Evolutionary conservation across 257 asterid species (phyloP), one percentile per base, ranked within the genome.

Genomic region (Henckelia pumila): DNA sequence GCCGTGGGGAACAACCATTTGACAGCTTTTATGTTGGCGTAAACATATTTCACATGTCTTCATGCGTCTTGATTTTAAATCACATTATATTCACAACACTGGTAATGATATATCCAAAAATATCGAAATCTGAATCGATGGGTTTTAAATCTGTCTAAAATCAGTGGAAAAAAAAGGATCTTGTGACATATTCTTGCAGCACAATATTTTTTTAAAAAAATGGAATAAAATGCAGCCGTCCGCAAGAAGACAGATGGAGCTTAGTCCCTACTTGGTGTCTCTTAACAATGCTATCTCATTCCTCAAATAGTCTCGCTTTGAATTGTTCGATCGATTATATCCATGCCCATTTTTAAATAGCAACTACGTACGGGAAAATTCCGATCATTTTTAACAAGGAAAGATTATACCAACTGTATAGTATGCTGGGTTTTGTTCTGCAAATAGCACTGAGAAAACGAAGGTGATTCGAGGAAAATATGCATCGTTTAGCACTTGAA

Each of bases 281-380:
- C 63, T 13, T 53, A 22, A 71, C 75, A 20, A 30, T 22, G 28
- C 33, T n/a, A 61, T 67, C 65, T 61, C 70, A 67, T 64, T 67
- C 53, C 24, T 47, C 70, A 53, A 62, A 23, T 2, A 33, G 26
- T 24, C 19, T 17, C 59, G 47, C 65, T 57, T 64, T 61, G 65
- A 60, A 35, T 62, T 77, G 30, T 71, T 75, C 82, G 75, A 70
- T 77, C 85, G 82, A 77, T 80, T 56, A 74, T 64, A 25, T 62
- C 85, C 76, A 80, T 73, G 79, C 56, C 30, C 52, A 40, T 44
- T 44, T 14, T 44, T 44, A 44, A 37, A 44, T 44, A 5, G 22
- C 56, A 35, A 55, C 40, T 35, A 63, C 71, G 49, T 10, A 67
- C 52, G 19, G 17, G 16, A 59, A 5, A 58, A 13, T 1, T 57